Base-by-base conservation (phyloP, 2,329 filamentous ascomycete species). In the Cercospora sp. region DNA sequence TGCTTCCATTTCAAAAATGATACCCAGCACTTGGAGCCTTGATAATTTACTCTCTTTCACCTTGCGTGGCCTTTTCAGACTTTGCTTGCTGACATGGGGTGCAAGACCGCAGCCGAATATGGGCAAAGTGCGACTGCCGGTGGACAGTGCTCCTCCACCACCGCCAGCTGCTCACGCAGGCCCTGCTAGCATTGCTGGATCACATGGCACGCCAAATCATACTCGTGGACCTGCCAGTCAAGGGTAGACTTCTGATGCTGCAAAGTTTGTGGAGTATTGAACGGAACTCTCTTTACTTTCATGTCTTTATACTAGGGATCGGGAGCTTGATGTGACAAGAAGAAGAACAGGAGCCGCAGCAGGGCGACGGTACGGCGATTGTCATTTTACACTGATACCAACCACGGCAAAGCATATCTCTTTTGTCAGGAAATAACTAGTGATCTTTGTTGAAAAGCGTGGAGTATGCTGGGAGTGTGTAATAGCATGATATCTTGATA, bases 141-240 rank as follows among this genome's bases (percentile, higher is more conserved):
- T 48, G 51, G 33, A 58, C 65, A 63, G 42, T 45, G 45, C 45
- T 26, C 61, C 26, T 55, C 16, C 28, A 16, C 20, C 31, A 20
- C 62, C 62, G 20, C 33, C 30, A 16, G 16, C 23, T 18, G n/a
- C 51, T 45, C 62, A 59, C 33, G 31, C 60, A 30, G 33, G 26
- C 7, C 40, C 61, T 20, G 57, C 61, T 20, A 64, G 48, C 53
- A 55, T 62, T 26, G 55, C 42, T 33, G 66, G 66, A 57, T 31
- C 62, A 33, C 45, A 65, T 42, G 68, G 69, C 66, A 72, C 71
- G 30, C 71, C 71, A 31, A 71, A 65, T 42, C 73, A 74, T 53
- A 70, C 69, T 59, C 73, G 73, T 53, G 73, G 66, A 18, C 72
- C 73, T 60, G 73, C 73, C 51, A 74, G 73, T 58, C 73, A 73